Base-by-base conservation (phyloP, 2,329 filamentous ascomycete species). In the Aaosphaeria arxii region DNA sequence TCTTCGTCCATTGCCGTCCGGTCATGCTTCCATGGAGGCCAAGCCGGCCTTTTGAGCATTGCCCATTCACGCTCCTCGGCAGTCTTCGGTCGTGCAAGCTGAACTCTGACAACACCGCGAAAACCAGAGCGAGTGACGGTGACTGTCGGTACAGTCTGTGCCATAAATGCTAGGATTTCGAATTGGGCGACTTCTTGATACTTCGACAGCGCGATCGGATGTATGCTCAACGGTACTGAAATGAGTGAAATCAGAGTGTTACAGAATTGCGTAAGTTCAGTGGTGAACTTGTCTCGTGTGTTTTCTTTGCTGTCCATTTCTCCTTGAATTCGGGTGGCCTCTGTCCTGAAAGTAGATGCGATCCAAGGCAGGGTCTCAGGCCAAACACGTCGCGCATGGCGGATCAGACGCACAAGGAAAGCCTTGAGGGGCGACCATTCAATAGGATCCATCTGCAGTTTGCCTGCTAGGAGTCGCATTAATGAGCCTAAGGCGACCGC, bases 1-100 rank as follows among this genome's bases (percentile, higher is more conserved):
- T 75, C 71, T n/a, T 76, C 74, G 58, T 86, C 83, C 59, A 85
- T 80, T 1, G 80, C 82, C 11, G 80, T 77, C 45, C 74, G 80
- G 42, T 82, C 78, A 58, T 82, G 77, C 62, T 84, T 85, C 82
- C 82, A 86, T 0, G 83, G 83, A 11, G 83, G 83, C 83, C 83
- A 86, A 6, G 80, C 82, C 6, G 75, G 68, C 3, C 80, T 75
- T 68, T 86, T 84, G 17, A 84, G 69, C 40, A 73, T 69, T 3
- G 82, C 82, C 75, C 81, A 85, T 49, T 80, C 73, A 30, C 70
- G 75, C 57, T 86, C 83, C 30, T 70, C 66, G 0, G 56, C 35
- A 1, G 81, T 83, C 62, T 86, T 86, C 40, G 69, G 70, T 47
- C 80, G 80, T 5, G 78, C 76, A 9, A 85, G 66, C 56, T 85